Evolutionary conservation across 2,329 filamentous ascomycete genomes (phyloP), one percentile per base, ranked within the genome.

Genomic region (Magnaporthales sp.): DNA sequence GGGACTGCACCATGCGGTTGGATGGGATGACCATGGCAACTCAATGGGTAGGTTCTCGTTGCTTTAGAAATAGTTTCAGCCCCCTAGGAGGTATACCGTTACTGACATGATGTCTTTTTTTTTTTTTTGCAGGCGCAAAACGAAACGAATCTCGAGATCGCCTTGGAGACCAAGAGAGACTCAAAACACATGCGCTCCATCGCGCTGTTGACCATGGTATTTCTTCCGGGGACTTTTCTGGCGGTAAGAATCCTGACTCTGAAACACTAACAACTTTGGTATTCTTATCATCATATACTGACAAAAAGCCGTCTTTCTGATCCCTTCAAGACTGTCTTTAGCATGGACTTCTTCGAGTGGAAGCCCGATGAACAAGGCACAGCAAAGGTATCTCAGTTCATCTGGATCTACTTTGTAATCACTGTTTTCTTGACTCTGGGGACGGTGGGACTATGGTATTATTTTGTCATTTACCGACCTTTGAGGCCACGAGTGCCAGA

Each of bases 1-100:
- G 72, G 38, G 74, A 76, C 7, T 77, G 74, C 32, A 72, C 71
- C 0, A 76, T 77, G 74, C 69, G 74, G n/a, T 61, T 77, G 1
- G 75, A 77, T 15, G 74, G 74, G 2, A 76, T 77, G 74, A 70
- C 72, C 7, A 75, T 77, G 72, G 71, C 75, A 15, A 77, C 73
- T 2, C 74, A 77, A 72, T 76, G 73, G 74, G 75, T 76, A 70
- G 54, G 70, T 61, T 10, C 30, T 19, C 30, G 30, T 31, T 4
- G 30, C 30, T 5, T 31, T 5, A 31, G 9, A 9, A 31, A 31
- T 31, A 31, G 30, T 31, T 31, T 9, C 4, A 31, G 30, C 30
- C 9, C 30, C 30, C 4, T 5, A 31, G 4, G 4, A 5, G 4
- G 30, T 32, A 32, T 10, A 10, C 31, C n/a, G n/a, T 32, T 32